A percentile compares a stretch with the other conserved stretches of the same genome.
These are phyloP conservation scores for Paraglomus occultum DNA, from an alignment of 192 early-diverging fungal species.

Conservation along the genomic window DNA sequence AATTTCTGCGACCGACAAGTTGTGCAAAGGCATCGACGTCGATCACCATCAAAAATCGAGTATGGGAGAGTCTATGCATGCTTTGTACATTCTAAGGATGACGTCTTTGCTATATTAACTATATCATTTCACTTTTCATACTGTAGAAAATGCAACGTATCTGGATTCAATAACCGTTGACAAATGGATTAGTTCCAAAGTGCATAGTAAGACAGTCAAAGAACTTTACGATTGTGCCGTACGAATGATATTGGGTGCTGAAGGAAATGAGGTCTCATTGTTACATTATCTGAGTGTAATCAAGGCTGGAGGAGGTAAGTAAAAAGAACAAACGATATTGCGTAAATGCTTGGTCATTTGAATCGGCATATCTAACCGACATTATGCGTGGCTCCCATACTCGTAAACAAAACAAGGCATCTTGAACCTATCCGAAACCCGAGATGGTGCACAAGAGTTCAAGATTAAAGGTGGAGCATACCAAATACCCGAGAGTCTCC, in stretches of 20 bases:
- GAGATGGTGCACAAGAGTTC: constrained; percentile 21
- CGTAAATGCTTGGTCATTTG: not conserved
- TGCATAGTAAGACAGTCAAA: constrained; percentile 7
- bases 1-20: constrained; percentile 2
- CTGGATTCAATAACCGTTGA: constrained; percentile 25
- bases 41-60: constrained; percentile 8
- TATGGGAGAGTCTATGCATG: not conserved
- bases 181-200: not conserved
- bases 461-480: constrained; percentile 25
- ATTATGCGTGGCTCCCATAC: not conserved
- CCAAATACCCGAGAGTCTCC: not conserved
- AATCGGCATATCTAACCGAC: not conserved
- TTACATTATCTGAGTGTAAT: constrained; percentile 5
- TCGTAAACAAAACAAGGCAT: not conserved
- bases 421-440: not conserved
- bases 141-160: constrained; percentile 1
- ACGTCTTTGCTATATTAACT: too few relatives aligned
- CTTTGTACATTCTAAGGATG: too few relatives aligned
- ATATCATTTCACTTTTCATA: not conserved
- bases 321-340: not conserved
- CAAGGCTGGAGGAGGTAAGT: constrained; percentile 23
- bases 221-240: constrained; percentile 12
- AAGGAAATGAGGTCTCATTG: constrained; percentile 21
- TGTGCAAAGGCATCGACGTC: constrained; percentile 17
- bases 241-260: constrained; percentile 24